phyloP scores from a whole-genome alignment of 2,329 filamentous ascomycete species.

The Metarhizium anisopliae region DNA sequence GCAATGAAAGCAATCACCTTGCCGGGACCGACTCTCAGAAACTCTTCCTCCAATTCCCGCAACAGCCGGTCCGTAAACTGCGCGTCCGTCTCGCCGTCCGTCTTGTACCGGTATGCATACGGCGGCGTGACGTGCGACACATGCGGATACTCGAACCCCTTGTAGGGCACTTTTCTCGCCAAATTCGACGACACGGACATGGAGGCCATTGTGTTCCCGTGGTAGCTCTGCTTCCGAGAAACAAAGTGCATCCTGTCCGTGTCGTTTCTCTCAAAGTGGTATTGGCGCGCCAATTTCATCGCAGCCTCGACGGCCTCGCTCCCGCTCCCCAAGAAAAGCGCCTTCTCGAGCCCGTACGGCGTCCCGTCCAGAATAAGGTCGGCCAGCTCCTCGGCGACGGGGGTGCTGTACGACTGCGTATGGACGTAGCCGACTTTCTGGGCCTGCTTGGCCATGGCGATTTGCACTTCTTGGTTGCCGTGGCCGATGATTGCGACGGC shows the following conservation, averaged over 20 bases:
- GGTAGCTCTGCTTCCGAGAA: slow-evolving; percentile 35
- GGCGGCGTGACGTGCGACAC: too few species aligned
- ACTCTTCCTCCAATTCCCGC: slow-evolving; percentile 37
- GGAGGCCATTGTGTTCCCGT: slow-evolving; percentile 40
- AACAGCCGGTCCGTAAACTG: slow-evolving; percentile 31
- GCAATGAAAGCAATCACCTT: slow-evolving; percentile 40
- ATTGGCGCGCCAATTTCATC: slow-evolving; percentile 39
- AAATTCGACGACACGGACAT: slow-evolving; percentile 28
- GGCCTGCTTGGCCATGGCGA: slow-evolving; percentile 47
- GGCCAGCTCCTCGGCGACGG: slow-evolving; percentile 20
- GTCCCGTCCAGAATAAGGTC: neutral
- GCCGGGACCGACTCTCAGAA: slow-evolving; percentile 33
- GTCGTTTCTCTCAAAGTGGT: slow-evolving; percentile 31
- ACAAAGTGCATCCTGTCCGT: slow-evolving; percentile 31
- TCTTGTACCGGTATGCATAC: slow-evolving; percentile 2
- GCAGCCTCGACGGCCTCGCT: slow-evolving; percentile 35
- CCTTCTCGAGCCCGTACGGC: slow-evolving; percentile 12
- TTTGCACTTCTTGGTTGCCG: slow-evolving; percentile 43
- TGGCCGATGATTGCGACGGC: slow-evolving; percentile 59
- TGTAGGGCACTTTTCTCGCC: slow-evolving; percentile 17
- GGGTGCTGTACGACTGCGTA: slow-evolving; percentile 16
- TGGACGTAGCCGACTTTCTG: slow-evolving; percentile 23
- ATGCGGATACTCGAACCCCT: slow-evolving; percentile 14
- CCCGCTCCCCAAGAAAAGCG: slow-evolving; percentile 15
- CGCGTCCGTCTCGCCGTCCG: slow-evolving; percentile 25